Conservation (phyloP, 441 rosid species). For the Melastoma candidum region DNA sequence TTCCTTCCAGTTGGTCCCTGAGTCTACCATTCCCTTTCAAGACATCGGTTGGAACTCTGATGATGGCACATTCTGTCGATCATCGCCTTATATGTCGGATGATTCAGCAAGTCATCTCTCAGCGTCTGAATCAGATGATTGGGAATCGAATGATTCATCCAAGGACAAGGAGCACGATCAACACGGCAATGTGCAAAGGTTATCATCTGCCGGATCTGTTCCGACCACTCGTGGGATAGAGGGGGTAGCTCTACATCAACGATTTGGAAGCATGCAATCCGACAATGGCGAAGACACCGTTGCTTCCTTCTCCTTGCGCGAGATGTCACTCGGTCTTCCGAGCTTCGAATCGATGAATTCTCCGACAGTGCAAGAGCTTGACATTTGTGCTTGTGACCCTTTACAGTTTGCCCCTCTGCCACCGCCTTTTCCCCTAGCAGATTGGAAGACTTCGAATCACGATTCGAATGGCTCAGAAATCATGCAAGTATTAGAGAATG, state of each 20-base stretch:
- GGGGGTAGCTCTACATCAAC: constrained; percentile 15
- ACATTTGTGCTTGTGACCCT: constrained; percentile 16
- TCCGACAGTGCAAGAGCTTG: constrained; percentile 17
- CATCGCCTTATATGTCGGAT: constrained; percentile 65
- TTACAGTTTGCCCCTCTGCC: constrained; percentile 37
- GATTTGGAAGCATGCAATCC: constrained; percentile 13
- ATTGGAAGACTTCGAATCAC: constrained; percentile 48
- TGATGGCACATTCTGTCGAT: constrained; percentile 77
- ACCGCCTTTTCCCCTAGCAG: constrained; percentile 71
- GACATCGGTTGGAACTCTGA: constrained; percentile 50
- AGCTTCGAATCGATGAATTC: constrained; percentile 38
- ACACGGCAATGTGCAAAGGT: constrained; percentile 34
- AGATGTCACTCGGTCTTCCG: constrained; percentile 40
- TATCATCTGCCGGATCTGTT: constrained; percentile 27
- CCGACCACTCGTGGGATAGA: constrained; percentile 27
- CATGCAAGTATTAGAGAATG: constrained; percentile 24
- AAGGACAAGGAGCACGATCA: constrained; percentile 35
- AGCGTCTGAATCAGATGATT: constrained; percentile 68
- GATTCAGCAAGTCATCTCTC: constrained; percentile 51
- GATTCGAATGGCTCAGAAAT: constrained; percentile 24
- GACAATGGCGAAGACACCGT: constrained; percentile 34
- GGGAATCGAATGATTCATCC: constrained; percentile 60
- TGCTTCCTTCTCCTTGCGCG: constrained; percentile 11
- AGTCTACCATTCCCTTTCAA: constrained; percentile 27
- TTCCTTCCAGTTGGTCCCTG: constrained; percentile 87